Evolutionary conservation across 1,284 basidiomycete species (phyloP), one percentile per base, ranked within the genome.

Genomic region (Irpex lacteus): DNA sequence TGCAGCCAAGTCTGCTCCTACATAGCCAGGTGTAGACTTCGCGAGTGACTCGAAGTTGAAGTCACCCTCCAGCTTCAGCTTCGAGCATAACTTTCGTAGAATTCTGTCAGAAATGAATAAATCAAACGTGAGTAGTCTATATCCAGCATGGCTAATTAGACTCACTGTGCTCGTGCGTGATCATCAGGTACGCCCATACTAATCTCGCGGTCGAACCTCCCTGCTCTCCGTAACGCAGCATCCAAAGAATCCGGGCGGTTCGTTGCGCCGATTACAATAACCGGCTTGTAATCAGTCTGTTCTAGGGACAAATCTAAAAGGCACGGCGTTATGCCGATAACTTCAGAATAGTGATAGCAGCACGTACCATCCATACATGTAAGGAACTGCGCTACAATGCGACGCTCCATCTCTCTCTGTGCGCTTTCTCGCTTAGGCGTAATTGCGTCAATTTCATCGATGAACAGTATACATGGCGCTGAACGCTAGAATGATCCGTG

Each of bases 381-480:
- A 60, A 98, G 78, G 62, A 98, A 92, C 76, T 99, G 97, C 0
- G 96, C 97, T 6, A 99, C 97, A 65, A 99, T 98, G 6, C 97
- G 84, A 52, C 96, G 81, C 72, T 99, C 97, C 97, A 98, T 99
- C 79, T 99, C 97, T 66, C 97, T 81, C 72, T 97, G 95, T 0
- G 97, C 97, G 67, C 93, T 98, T 78, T 98, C 97, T 66, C 97
- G 83, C 78, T 99, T 99, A 0, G 95, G 95, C 0, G 96, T 98
- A 69, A 99, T 98, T 5, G 97, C 95, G 72, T 99, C 97, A 40
- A 99, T 98, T 75, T 98, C 97, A 76, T 99, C 97, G 59, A 98
- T 93, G 78, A 98, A 98, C 3, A 98, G 77, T 2, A 98, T 79
- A 70, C 94, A 96, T 0, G 95, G 96, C 0, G 96, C 95, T 19